Conservation (phyloP, 306 rosid species). For the Quercus agrifolia region DNA sequence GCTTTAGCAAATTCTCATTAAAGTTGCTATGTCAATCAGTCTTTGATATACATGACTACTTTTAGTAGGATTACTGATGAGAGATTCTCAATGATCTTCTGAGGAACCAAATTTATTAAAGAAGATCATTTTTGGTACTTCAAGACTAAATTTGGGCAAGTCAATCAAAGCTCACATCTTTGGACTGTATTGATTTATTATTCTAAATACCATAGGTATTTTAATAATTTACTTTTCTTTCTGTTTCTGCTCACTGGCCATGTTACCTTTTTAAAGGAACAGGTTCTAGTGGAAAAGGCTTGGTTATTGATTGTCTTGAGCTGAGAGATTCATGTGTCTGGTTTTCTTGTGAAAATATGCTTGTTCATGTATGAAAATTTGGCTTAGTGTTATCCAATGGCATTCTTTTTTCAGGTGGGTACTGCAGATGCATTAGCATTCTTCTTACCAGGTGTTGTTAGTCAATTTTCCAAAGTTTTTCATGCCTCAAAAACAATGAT, state of each 20-base stretch:
- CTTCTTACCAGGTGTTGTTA: slow-evolving; percentile 92
- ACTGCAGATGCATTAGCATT: slow-evolving; percentile 89
- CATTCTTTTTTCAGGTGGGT: slow-evolving; percentile 57
- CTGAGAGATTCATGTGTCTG: neutral
- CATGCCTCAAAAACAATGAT: slow-evolving; percentile 63
- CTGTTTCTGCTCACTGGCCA: neutral
- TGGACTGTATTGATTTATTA: neutral
- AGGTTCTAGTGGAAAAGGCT: neutral
- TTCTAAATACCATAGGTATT: neutral
- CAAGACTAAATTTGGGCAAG: neutral
- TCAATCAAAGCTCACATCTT: neutral
- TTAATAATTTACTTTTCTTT: neutral
- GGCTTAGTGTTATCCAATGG: slow-evolving; percentile 2
- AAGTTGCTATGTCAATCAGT: neutral
- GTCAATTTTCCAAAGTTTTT: slow-evolving; percentile 81
- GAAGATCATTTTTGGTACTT: neutral
- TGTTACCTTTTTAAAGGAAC: neutral
- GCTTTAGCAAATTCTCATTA: neutral
- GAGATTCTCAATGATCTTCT: neutral
- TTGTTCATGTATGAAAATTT: neutral
- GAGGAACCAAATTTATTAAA: neutral
- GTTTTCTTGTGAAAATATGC: neutral
- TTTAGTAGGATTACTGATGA: neutral
- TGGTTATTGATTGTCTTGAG: neutral
- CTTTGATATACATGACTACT: neutral